These are phyloP conservation scores for Taiwanofungus camphoratus DNA, from an alignment of 1,284 basidiomycete genomes.

Conservation along the genomic window DNA sequence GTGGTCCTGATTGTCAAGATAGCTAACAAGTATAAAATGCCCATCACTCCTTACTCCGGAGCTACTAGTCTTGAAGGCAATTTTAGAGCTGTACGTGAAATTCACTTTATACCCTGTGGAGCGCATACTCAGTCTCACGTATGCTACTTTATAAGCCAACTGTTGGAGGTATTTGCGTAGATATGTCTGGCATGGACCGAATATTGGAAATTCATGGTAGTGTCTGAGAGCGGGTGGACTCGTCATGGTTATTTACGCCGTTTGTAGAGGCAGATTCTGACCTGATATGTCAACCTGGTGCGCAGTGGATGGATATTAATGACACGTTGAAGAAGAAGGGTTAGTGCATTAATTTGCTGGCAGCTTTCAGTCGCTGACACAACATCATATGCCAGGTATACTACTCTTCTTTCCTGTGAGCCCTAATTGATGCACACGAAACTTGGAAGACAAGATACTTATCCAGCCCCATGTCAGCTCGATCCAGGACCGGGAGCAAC, in stretches of 20 bases:
- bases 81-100: constrained; percentile 47
- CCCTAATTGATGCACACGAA: constrained; percentile 3
- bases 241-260: not conserved
- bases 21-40: constrained; percentile 51
- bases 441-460: too few species aligned
- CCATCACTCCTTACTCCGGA: constrained; percentile 55
- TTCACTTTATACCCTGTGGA: not conserved
- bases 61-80: constrained; percentile 61
- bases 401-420: constrained; percentile 86
- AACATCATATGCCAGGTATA: constrained; percentile 33
- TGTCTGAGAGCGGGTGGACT: not conserved
- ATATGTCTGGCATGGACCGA: constrained; percentile 81
- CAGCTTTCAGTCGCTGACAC: not conserved
- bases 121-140: not conserved
- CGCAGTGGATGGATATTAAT: constrained; percentile 86
- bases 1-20: constrained; percentile 55
- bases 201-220: constrained; percentile 74
- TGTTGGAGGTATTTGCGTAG: constrained; percentile 42
- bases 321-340: constrained; percentile 62
- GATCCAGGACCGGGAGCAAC: constrained; percentile 80
- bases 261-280: constrained; percentile 73
- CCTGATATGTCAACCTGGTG: constrained; percentile 78
- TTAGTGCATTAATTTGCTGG: constrained; percentile 13
- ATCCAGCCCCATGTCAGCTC: constrained; percentile 49
- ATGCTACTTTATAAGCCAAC: constrained; percentile 15